Conservation (phyloP, 108 stramenopile species). For the Nannochloropsis salina region DNA sequence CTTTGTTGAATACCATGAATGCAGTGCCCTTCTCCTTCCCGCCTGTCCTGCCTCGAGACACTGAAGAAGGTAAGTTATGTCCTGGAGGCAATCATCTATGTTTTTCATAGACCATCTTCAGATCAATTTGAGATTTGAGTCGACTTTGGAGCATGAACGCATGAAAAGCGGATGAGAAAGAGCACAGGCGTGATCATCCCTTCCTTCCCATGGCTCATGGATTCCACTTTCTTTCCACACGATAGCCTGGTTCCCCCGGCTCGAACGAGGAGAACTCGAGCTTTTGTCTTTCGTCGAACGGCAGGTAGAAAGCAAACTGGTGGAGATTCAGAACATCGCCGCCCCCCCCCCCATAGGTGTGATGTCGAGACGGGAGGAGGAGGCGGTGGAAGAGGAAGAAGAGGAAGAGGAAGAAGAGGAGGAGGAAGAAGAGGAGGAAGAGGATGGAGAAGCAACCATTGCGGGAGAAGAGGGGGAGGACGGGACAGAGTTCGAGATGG, state of each 20-base stretch:
- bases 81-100: too few species aligned
- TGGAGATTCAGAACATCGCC: not conserved
- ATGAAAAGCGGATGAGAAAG: not conserved
- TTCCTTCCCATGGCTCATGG: not conserved
- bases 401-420: not conserved
- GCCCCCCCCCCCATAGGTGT: not conserved
- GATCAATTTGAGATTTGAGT: too few species aligned
- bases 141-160: too few species aligned
- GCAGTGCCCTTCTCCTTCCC: not conserved
- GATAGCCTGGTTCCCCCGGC: not conserved
- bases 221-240: not conserved
- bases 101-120: too few species aligned
- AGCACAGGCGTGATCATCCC: not conserved
- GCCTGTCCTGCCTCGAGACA: not conserved
- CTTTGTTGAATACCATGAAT: not conserved
- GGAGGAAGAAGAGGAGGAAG: not conserved
- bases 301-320: not conserved
- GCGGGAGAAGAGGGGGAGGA: not conserved
- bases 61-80: not conserved
- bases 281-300: not conserved
- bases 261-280: not conserved
- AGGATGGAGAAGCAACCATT: not conserved
- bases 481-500: not conserved
- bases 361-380: not conserved
- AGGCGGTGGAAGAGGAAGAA: not conserved